These are phyloP conservation scores for Pythium rhizo-oryzae DNA, from an alignment of 352 stramenopile species.

Conservation along the genomic window DNA sequence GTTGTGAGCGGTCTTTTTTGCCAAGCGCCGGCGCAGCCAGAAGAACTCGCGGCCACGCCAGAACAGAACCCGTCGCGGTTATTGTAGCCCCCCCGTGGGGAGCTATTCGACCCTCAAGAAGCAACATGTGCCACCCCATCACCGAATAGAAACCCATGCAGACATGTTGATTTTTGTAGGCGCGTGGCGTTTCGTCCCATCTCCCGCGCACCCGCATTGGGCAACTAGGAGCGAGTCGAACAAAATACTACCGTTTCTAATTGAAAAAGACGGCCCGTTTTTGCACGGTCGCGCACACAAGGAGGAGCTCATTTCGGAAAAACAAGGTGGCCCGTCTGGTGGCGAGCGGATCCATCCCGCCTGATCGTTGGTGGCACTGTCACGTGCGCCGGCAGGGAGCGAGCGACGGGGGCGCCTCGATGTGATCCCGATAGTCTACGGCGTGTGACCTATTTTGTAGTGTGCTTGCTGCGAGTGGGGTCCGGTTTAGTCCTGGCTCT, in stretches of 20 bases:
- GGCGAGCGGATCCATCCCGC: conserved; percentile 20
- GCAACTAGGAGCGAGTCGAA: not conserved
- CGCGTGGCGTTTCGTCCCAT: not conserved
- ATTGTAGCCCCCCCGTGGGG: conserved; percentile 6
- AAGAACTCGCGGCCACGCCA: conserved; percentile 22
- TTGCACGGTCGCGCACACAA: not conserved
- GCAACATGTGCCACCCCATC: conserved; percentile 13
- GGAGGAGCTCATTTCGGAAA: conserved; percentile 4
- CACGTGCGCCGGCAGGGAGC: not conserved
- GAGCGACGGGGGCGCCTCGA: not conserved
- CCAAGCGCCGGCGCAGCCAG: conserved; percentile 5
- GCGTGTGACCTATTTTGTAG: not conserved
- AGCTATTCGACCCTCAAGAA: not conserved
- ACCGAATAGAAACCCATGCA: conserved; percentile 30
- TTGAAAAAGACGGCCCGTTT: conserved; percentile 12
- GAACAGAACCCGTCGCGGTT: conserved; percentile 18
- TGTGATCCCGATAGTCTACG: not conserved
- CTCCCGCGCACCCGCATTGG: not conserved
- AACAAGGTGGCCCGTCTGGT: conserved; percentile 25
- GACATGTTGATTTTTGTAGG: conserved; percentile 20
- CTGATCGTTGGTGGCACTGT: conserved; percentile 1
- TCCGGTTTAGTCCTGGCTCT: conserved; percentile 2
- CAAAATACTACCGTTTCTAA: conserved; percentile 25
- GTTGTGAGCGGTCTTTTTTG: conserved; percentile 7
- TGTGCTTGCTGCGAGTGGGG: not conserved